phyloP scores from a whole-genome alignment of 371 early-diverging fungal genomes.

The Massospora cicadina region DNA sequence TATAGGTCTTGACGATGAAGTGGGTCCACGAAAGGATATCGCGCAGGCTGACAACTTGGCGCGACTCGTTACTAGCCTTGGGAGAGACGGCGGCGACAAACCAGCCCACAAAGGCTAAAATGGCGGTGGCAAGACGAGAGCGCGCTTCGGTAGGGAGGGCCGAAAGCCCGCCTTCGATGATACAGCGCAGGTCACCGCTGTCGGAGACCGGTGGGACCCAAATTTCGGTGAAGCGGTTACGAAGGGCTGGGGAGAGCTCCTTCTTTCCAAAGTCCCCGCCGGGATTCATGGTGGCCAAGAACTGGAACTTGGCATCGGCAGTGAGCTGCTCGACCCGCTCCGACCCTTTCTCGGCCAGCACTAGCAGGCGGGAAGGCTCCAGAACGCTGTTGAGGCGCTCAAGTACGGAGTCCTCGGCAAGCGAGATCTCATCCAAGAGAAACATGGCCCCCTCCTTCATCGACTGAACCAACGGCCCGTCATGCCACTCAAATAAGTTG shows the following conservation, averaged over 20 bases:
- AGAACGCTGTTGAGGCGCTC: conserved; percentile 97
- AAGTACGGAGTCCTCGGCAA: conserved; percentile 98
- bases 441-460: conserved; percentile 91
- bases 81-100: conserved; percentile 15
- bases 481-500: conserved; percentile 83
- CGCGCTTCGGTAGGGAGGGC: neutral
- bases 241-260: conserved; percentile 97
- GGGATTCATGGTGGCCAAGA: conserved; percentile 99
- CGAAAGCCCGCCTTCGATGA: conserved; percentile 47
- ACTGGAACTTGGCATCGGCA: conserved; percentile 63
- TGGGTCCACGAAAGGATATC: conserved; percentile 88
- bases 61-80: conserved; percentile 5
- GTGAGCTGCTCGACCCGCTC: conserved; percentile 49
- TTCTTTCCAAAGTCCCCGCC: conserved; percentile 99
- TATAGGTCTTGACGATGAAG: conserved; percentile 41
- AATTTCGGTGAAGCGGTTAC: conserved; percentile 98
- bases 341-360: conserved; percentile 86
- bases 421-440: conserved; percentile 98
- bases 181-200: conserved; percentile 49
- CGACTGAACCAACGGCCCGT: conserved; percentile 88
- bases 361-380: conserved; percentile 78
- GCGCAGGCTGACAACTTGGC: conserved; percentile 50
- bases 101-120: conserved; percentile 38
- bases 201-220: conserved; percentile 86
- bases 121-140: conserved; percentile 13